phyloP scores from a whole-genome alignment of 2,329 filamentous ascomycete genomes.

The Clarireedia homoeocarpa region DNA sequence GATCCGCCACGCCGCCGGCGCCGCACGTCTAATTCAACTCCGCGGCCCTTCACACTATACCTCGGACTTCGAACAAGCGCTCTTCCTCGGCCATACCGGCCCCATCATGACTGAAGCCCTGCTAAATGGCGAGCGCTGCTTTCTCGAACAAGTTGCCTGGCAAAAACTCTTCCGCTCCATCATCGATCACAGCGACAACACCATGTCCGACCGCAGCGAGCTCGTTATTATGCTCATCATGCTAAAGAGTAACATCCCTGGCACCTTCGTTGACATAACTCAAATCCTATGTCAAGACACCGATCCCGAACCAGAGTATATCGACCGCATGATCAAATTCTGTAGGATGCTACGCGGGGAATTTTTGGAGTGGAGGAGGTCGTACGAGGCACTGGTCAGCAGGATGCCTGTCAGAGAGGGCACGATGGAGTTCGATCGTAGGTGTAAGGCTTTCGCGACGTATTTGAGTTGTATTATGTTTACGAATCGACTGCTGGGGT shows the following conservation, averaged over 20 bases:
- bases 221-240: slow-evolving; percentile 19
- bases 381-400: slow-evolving; percentile 2
- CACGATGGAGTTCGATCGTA: slow-evolving; percentile 14
- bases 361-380: slow-evolving; percentile 14
- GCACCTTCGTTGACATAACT: slow-evolving; percentile 28
- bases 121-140: slow-evolving; percentile 20
- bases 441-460: slow-evolving; percentile 19
- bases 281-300: slow-evolving; percentile 10
- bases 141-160: slow-evolving; percentile 19
- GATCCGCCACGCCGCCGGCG: slow-evolving; percentile 29
- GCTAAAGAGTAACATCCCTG: slow-evolving; percentile 21
- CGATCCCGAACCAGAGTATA: not conserved
- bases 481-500: slow-evolving; percentile 16
- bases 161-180: slow-evolving; percentile 17
- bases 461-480: slow-evolving; percentile 27
- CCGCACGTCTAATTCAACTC: slow-evolving; percentile 27
- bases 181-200: slow-evolving; percentile 9
- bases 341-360: slow-evolving; percentile 8
- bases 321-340: not conserved
- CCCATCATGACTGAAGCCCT: slow-evolving; percentile 26
- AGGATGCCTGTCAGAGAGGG: slow-evolving; percentile 6
- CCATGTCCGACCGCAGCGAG: slow-evolving; percentile 19
- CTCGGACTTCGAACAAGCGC: slow-evolving; percentile 31
- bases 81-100: slow-evolving; percentile 31
- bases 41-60: slow-evolving; percentile 27